Evolutionary conservation across 2,329 filamentous ascomycete species (phyloP).

Genomic region (Colletotrichum viniferum): DNA sequence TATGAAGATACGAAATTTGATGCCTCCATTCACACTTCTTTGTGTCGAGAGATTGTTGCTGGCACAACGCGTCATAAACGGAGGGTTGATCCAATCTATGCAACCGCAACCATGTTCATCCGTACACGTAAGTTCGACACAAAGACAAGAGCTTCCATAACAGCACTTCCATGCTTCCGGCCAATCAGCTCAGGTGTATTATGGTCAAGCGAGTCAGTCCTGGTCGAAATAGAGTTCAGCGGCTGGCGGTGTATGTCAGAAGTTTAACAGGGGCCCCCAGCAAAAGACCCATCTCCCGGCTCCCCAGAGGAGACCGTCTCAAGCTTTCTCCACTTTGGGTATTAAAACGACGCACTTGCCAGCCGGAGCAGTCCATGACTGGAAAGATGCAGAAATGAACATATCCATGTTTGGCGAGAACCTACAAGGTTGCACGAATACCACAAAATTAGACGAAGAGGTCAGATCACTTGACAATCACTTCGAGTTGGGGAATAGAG

Average conservation of each 20-base stretch:
- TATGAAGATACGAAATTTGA: neutral
- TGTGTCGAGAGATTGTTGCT: neutral
- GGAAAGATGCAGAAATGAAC: neutral
- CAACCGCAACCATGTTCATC: neutral
- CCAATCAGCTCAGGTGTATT: neutral
- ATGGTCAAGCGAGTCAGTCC: neutral
- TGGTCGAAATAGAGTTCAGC: neutral
- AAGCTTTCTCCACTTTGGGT: neutral
- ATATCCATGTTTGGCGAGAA: neutral
- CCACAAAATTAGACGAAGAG: neutral
- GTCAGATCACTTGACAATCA: neutral
- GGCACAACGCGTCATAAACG: neutral
- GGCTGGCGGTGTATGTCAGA: neutral
- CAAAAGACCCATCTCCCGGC: neutral
- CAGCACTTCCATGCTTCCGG: neutral
- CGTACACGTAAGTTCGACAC: neutral
- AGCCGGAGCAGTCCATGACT: neutral
- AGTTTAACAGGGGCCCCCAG: neutral
- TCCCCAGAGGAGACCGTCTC: neutral
- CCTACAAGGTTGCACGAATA: neutral
- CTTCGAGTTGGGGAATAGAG: neutral
- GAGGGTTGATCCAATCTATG: neutral
- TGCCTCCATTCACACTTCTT: neutral
- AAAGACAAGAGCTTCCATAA: neutral
- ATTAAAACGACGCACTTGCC: neutral